Evolutionary conservation across 1,139 yeast genomes (phyloP).

Genomic region (Debaryomycetaceae sp.): DNA sequence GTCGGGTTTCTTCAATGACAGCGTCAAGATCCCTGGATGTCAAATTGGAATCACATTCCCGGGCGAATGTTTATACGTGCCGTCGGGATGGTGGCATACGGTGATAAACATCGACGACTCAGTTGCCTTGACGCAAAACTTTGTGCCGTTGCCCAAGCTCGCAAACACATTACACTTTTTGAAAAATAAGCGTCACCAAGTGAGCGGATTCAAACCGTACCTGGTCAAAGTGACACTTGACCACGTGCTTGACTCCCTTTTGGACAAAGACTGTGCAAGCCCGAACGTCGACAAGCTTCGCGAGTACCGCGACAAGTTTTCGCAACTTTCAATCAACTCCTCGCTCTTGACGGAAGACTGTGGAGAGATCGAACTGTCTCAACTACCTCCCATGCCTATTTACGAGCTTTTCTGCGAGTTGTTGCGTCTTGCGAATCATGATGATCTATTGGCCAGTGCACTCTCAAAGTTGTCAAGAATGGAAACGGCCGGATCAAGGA

Average conservation of each 20-base stretch:
- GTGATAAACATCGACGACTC: slow-evolving; percentile 76
- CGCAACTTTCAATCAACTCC: slow-evolving; percentile 9
- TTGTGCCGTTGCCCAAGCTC: slow-evolving; percentile 57
- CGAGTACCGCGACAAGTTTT: slow-evolving; percentile 11
- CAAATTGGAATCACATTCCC: slow-evolving; percentile 65
- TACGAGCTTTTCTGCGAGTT: slow-evolving; percentile 46
- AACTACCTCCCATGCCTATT: slow-evolving; percentile 41
- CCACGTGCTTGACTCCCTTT: slow-evolving; percentile 11
- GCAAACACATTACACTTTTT: slow-evolving; percentile 56
- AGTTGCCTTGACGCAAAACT: slow-evolving; percentile 78
- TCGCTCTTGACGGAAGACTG: slow-evolving; percentile 29
- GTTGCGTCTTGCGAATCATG: slow-evolving; percentile 21
- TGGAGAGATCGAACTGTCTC: slow-evolving; percentile 22
- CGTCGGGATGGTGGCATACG: slow-evolving; percentile 94
- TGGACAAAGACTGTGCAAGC: slow-evolving; percentile 16
- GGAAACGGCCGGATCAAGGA: slow-evolving; percentile 13
- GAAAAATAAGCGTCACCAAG: slow-evolving; percentile 54
- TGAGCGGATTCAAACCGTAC: slow-evolving; percentile 65
- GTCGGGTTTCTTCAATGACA: slow-evolving; percentile 67
- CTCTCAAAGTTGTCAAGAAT: slow-evolving; percentile 17
- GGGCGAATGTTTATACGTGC: slow-evolving; percentile 81
- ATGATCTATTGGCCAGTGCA: slow-evolving; percentile 20
- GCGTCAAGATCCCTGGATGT: slow-evolving; percentile 36
- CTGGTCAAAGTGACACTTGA: slow-evolving; percentile 33
- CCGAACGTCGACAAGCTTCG: slow-evolving; percentile 8